A percentile compares a stretch with the other conserved stretches of the same genome.
Evolutionary conservation across 164 flowering plant genomes (phyloP).

Genomic region (Piper longum): DNA sequence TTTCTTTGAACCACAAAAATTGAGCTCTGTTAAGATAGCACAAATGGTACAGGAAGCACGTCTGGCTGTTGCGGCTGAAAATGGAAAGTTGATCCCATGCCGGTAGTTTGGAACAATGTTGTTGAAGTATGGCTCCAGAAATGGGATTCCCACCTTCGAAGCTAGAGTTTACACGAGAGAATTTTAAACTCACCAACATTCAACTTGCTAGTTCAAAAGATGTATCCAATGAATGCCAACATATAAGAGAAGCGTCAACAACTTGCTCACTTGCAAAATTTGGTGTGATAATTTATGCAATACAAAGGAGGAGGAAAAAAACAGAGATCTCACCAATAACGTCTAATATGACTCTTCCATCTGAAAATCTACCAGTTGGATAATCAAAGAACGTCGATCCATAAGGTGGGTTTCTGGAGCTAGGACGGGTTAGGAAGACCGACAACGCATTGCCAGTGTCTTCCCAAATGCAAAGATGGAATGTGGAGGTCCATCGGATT

Average conservation of each 20-base stretch:
- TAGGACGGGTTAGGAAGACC: slow-evolving; percentile 15
- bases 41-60: slow-evolving; percentile 12
- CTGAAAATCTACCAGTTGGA: slow-evolving; percentile 38
- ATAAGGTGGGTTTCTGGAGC: slow-evolving; percentile 22
- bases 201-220: no score
- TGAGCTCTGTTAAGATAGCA: slow-evolving; percentile 11
- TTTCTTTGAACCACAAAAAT: slow-evolving; percentile 12
- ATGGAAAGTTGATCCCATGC: slow-evolving; percentile 13
- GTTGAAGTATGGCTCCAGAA: slow-evolving; percentile 13
- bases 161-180: slow-evolving; percentile 5
- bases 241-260: no score
- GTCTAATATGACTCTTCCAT: slow-evolving; percentile 32
- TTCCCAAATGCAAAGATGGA: slow-evolving; percentile 39
- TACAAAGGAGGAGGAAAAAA: neutral
- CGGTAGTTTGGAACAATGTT: slow-evolving; percentile 10
- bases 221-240: no score
- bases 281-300: no score
- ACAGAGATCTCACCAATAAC: neutral
- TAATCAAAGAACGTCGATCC: slow-evolving; percentile 30
- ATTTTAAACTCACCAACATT: no score
- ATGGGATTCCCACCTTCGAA: slow-evolving; percentile 13
- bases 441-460: slow-evolving; percentile 50
- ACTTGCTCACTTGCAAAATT: neutral
- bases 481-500: neutral
- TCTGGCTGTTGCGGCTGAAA: slow-evolving; percentile 11